These are phyloP conservation scores for Sporothrix luriei DNA, from an alignment of 2,329 filamentous ascomycete species.

Conservation along the genomic window DNA sequence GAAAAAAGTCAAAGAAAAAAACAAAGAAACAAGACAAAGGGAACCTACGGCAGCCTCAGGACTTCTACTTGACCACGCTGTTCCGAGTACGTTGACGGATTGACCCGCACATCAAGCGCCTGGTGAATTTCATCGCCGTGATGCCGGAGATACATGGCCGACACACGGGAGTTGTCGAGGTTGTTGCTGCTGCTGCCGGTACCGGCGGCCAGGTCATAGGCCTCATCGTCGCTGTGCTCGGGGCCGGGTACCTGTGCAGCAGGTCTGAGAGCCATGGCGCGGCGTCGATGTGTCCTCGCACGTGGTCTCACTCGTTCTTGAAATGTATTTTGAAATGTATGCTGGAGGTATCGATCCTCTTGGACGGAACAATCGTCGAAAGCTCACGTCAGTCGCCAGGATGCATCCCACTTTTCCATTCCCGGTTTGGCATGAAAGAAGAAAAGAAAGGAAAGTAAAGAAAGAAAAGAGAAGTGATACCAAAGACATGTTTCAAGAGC, in stretches of 20 bases:
- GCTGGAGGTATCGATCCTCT: too few species aligned
- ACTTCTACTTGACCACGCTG: neutral
- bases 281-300: neutral
- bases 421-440: neutral
- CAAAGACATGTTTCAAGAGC: neutral
- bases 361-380: neutral
- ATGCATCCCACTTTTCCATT: neutral
- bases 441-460: too few species aligned
- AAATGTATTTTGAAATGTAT: neutral
- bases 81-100: slow-evolving; percentile 25
- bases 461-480: neutral
- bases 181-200: neutral
- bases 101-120: slow-evolving; percentile 22
- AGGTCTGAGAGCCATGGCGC: slow-evolving; percentile 14
- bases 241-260: neutral
- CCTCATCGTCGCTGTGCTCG: slow-evolving; percentile 29
- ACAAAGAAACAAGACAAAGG: neutral
- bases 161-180: slow-evolving; percentile 19
- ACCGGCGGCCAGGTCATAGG: slow-evolving; percentile 10
- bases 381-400: neutral
- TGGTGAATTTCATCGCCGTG: slow-evolving; percentile 29
- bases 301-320: neutral
- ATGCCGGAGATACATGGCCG: slow-evolving; percentile 21
- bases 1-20: neutral
- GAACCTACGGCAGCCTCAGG: slow-evolving; percentile 19